These are phyloP conservation scores for Ceratocystis variospora DNA, from an alignment of 2,329 filamentous ascomycete genomes.

Conservation along the genomic window DNA sequence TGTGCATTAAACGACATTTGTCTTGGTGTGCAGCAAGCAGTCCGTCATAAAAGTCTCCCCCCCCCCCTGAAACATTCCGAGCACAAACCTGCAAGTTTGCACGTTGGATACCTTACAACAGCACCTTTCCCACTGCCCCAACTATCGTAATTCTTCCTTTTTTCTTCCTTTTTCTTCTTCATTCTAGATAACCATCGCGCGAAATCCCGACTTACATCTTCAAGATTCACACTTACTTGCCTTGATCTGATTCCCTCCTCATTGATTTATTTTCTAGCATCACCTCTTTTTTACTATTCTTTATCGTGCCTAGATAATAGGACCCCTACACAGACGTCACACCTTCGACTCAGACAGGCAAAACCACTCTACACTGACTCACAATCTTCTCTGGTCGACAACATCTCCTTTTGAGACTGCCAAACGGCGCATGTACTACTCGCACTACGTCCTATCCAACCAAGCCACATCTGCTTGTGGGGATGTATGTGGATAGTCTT, in stretches of 20 bases:
- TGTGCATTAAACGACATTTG: not conserved
- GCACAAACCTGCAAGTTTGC: not conserved
- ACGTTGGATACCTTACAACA: not conserved
- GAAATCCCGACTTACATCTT: too few species aligned
- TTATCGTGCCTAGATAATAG: not conserved
- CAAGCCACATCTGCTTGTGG: not conserved
- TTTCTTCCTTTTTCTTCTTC: not conserved
- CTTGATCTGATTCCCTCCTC: not conserved
- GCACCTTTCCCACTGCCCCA: not conserved
- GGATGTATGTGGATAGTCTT: not conserved
- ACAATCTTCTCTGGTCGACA: not conserved
- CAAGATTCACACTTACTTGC: too few species aligned
- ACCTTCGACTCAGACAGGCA: not conserved
- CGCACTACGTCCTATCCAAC: not conserved
- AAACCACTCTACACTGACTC: not conserved
- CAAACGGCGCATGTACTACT: conserved; percentile 8
- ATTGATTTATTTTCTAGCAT: not conserved
- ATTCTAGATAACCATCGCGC: not conserved
- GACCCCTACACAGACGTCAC: not conserved
- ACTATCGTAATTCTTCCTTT: not conserved
- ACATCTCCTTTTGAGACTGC: not conserved
- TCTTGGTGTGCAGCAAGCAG: not conserved
- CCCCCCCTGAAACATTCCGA: not conserved
- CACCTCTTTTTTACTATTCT: not conserved
- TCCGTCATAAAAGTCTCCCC: not conserved